Base-by-base conservation (phyloP, 176 grass and related monocot genomes). In the Juncus inflexus region DNA sequence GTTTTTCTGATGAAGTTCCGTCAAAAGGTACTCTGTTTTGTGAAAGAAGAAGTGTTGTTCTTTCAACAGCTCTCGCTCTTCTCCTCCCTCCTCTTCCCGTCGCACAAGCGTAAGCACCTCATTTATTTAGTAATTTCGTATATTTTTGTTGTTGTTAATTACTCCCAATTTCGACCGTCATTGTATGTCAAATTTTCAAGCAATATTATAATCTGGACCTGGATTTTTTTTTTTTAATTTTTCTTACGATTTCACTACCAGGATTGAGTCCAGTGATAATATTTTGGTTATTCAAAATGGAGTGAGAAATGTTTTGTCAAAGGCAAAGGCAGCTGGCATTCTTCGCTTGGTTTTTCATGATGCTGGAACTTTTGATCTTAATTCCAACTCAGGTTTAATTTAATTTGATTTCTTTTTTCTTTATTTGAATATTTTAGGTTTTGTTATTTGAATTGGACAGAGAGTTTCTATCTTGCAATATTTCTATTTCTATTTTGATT, bases 331-430 rank as follows among this genome's bases (percentile, higher is more conserved):
- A 75, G 79, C 87, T 62, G 87, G 92, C 3, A 69, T 97, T 60
- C 87, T 97, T 68, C 87, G 92, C 70, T 76, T 97, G 67, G 84
- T 77, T 69, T 97, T 97, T 70, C 92, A 97, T 77, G 92, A 97
- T 73, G 92, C 87, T 55, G 87, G 92, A 35, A 89, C 92, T 75
- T 97, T 83, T 49, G 85, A 91, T 54, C 58, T 84, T 59, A 52
- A 65, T 51, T 78, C 76, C n/a, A 79, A 82, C 76, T 89, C 92
- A 86, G 92, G 92, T 97, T 79, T 39, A 40, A 28, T 28, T 28
- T 35, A 50, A 35, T 67, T 36, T 75, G 19, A 28, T 28, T 28
- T 28, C 19, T 28, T 28, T 47, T 45, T 5, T 47, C 43, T 47
- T 9, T 9, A 47, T 47, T 47, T 28, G 19, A 28, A 28, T 55